Evolutionary conservation across 2,329 filamentous ascomycete genomes (phyloP).

Genomic region (Monilinia laxa): DNA sequence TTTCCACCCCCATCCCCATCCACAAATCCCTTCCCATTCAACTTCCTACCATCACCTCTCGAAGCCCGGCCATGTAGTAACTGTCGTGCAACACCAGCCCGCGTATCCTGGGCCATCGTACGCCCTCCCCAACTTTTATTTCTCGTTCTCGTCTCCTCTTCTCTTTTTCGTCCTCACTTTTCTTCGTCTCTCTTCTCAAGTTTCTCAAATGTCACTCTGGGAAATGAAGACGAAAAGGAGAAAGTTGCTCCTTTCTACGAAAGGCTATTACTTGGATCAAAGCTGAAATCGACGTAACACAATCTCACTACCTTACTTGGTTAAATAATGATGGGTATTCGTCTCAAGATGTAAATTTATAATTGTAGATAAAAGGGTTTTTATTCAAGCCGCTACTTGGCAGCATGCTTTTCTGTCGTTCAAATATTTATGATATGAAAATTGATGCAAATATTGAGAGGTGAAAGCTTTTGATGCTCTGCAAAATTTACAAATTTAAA

Average conservation of each 20-base stretch:
- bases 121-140: background rate
- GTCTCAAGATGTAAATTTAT: background rate
- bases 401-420: background rate
- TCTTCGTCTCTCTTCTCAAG: background rate
- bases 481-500: background rate
- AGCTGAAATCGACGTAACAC: background rate
- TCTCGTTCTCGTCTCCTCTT: background rate
- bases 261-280: background rate
- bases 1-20: background rate
- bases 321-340: slow-evolving; percentile 3
- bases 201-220: slow-evolving; percentile 12
- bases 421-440: background rate
- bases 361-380: background rate
- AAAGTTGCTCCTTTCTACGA: background rate
- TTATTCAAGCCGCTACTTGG: slow-evolving; percentile 6
- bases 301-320: background rate
- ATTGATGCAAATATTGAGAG: slow-evolving; percentile 1
- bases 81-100: slow-evolving; percentile 16
- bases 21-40: background rate
- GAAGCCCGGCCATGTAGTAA: background rate
- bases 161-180: background rate
- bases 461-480: background rate
- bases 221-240: slow-evolving; percentile 3
- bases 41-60: background rate
- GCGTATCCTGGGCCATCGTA: slow-evolving; percentile 4